Conservation (phyloP, 257 asterid species). For the Knoxia roxburghii region DNA sequence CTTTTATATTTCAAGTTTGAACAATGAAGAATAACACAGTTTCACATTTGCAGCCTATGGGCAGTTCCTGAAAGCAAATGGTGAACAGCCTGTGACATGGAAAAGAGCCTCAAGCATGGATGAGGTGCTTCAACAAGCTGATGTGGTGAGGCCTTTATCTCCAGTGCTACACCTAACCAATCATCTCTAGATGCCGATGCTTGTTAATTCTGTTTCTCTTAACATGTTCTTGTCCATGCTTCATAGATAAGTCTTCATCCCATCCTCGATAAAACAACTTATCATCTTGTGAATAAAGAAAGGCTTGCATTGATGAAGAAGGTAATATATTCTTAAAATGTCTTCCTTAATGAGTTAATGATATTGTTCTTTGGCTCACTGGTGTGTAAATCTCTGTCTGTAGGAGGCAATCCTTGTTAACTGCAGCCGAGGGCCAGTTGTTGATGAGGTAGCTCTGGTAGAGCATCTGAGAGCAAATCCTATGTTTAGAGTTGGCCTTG, state of each 20-base stretch:
- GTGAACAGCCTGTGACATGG: slow-evolving; percentile 95
- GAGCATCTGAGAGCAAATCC: slow-evolving; percentile 86
- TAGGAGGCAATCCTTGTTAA: slow-evolving; percentile 90
- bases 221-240: slow-evolving; percentile 1
- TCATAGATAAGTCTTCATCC: slow-evolving; percentile 95
- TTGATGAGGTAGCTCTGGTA: slow-evolving; percentile 94
- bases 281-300: slow-evolving; percentile 88
- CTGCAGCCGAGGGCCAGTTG: slow-evolving; percentile 97
- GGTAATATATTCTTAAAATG: slow-evolving; percentile 30
- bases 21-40: slow-evolving; percentile 5
- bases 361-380: neutral
- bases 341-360: neutral
- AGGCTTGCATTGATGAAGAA: slow-evolving; percentile 88
- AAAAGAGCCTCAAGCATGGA: slow-evolving; percentile 86
- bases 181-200: neutral
- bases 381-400: neutral
- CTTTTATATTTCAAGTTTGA: neutral
- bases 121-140: slow-evolving; percentile 87
- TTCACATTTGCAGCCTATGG: slow-evolving; percentile 66
- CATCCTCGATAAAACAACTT: slow-evolving; percentile 84
- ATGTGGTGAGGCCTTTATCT: slow-evolving; percentile 43
- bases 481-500: slow-evolving; percentile 99
- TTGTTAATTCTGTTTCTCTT: neutral
- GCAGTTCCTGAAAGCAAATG: slow-evolving; percentile 79
- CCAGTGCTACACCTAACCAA: neutral